These are phyloP conservation scores for Cyamopsis tetragonoloba DNA, from an alignment of 306 rosid genomes.

Conservation along the genomic window DNA sequence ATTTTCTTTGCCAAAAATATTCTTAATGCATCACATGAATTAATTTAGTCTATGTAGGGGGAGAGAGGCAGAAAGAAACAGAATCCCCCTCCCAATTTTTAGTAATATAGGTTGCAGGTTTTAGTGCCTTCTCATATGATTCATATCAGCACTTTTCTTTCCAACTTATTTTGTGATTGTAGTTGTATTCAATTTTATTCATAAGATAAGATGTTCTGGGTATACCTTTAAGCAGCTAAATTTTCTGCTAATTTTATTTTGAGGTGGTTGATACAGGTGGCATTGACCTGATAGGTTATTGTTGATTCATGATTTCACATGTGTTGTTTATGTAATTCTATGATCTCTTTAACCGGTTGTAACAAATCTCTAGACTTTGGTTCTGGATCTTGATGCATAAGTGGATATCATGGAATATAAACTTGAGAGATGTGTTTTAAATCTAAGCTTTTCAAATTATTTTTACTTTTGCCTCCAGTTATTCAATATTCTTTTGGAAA, in stretches of 20 bases:
- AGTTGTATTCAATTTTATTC: background rate
- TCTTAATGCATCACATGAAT: background rate
- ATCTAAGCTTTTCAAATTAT: background rate
- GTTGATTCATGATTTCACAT: background rate
- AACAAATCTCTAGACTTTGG: background rate
- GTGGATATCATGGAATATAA: background rate
- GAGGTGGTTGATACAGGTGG: background rate
- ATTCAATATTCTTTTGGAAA: background rate
- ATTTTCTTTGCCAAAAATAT: background rate
- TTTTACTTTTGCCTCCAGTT: background rate
- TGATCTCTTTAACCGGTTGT: background rate
- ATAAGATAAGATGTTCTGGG: background rate
- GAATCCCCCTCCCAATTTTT: background rate
- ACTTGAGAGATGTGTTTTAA: background rate
- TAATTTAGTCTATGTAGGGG: background rate
- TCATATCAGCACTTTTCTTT: background rate
- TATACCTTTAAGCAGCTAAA: background rate
- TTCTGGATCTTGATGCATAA: background rate
- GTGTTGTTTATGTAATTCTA: background rate
- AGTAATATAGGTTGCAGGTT: background rate
- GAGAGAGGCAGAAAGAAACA: background rate
- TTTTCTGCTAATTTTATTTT: background rate
- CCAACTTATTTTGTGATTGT: background rate
- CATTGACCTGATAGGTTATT: slow-evolving; percentile 3
- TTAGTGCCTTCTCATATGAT: slow-evolving; percentile 6